A percentile compares a stretch with the other conserved stretches of the same genome.
phyloP scores from a whole-genome alignment of 129 eudicot genomes.

The Centella asiatica region DNA sequence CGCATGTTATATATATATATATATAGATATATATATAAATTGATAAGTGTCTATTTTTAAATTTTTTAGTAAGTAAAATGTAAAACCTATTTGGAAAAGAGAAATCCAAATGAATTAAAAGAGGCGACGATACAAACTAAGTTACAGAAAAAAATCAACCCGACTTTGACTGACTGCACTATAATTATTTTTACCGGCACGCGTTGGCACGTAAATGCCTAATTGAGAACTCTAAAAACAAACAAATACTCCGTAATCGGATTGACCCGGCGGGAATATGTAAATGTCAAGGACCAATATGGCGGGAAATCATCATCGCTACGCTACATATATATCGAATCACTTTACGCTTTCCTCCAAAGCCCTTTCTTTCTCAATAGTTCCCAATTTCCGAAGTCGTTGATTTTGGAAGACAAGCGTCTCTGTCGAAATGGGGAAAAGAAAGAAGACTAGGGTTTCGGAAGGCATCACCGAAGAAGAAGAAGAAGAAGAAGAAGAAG shows the following conservation, averaged over 20 bases:
- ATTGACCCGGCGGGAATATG: neutral
- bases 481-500: conserved; percentile 17
- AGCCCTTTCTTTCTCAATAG: neutral
- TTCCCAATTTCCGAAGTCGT: neutral
- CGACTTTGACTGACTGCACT: too few species aligned
- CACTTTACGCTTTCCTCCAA: neutral
- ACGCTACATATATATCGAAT: neutral
- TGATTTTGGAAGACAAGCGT: neutral
- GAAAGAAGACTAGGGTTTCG: conserved; percentile 47
- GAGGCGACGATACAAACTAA: too few species aligned
- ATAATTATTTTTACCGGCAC: too few species aligned
- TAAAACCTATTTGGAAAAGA: too few species aligned
- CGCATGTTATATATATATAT: too few species aligned
- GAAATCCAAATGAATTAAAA: too few species aligned
- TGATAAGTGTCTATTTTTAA: too few species aligned
- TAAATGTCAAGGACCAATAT: neutral
- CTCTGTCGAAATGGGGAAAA: conserved; percentile 40
- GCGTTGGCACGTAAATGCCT: too few species aligned
- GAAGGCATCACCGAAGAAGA: conserved; percentile 43
- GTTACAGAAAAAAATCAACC: too few species aligned
- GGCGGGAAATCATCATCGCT: conserved; percentile 7
- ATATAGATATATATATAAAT: too few species aligned
- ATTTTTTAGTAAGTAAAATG: too few species aligned
- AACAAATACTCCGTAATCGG: neutral
- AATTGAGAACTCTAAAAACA: neutral